These are phyloP conservation scores for Neurospora hispaniola DNA, from an alignment of 495 filamentous ascomycete genomes.

Conservation along the genomic window DNA sequence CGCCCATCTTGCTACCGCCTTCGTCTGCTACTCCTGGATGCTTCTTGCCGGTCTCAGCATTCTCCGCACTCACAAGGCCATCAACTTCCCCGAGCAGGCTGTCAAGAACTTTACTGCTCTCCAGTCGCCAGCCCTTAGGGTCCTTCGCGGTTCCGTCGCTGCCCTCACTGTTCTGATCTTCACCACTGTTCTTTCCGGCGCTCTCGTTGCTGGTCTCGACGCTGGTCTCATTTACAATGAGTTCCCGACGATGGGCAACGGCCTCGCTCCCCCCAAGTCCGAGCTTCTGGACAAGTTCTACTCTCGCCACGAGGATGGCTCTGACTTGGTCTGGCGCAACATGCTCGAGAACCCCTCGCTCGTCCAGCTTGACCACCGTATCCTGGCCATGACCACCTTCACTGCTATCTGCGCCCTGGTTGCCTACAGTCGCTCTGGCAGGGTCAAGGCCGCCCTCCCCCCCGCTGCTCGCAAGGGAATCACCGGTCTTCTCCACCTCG, in stretches of 20 bases:
- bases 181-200: slow-evolving; percentile 84
- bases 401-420: slow-evolving; percentile 66
- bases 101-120: slow-evolving; percentile 47
- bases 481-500: slow-evolving; percentile 72
- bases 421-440: slow-evolving; percentile 59
- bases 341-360: slow-evolving; percentile 91
- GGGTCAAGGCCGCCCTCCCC: slow-evolving; percentile 54
- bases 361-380: slow-evolving; percentile 92
- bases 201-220: slow-evolving; percentile 86
- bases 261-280: slow-evolving; percentile 63
- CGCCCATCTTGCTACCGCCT: slow-evolving; percentile 80
- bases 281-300: slow-evolving; percentile 85
- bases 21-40: slow-evolving; percentile 87
- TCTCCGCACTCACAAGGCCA: slow-evolving; percentile 58
- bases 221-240: slow-evolving; percentile 97
- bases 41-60: slow-evolving; percentile 82
- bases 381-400: slow-evolving; percentile 82
- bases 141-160: slow-evolving; percentile 63
- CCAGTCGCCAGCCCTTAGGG: slow-evolving; percentile 50
- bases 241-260: slow-evolving; percentile 87
- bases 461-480: slow-evolving; percentile 56
- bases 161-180: slow-evolving; percentile 72
- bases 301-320: slow-evolving; percentile 59
- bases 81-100: slow-evolving; percentile 50
- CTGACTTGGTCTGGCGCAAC: slow-evolving; percentile 91